Evolutionary conservation across 2,329 filamentous ascomycete species (phyloP), one percentile per base, ranked within the genome.

Genomic region (Amauroascus niger): DNA sequence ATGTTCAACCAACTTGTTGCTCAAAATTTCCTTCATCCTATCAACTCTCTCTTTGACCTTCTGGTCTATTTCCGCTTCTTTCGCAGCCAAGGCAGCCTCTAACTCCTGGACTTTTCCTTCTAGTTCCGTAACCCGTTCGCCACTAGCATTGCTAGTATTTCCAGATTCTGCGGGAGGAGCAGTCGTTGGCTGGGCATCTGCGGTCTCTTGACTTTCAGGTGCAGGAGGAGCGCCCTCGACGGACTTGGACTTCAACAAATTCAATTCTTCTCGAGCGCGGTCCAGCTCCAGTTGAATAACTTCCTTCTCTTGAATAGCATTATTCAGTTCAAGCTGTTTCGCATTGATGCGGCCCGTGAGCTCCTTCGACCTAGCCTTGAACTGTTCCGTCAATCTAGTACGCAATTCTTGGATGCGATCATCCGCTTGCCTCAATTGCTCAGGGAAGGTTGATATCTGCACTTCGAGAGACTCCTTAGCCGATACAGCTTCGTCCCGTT

Each of bases 261-360:
- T 64, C 40, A 86, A 76, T 61, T 88, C 82, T 5, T 77, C 72
- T 53, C 81, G 78, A 0, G 78, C 79, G 8, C 74, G 71, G 49
- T 83, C 76, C 11, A 95, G 72, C 62, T 89, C 83, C 54, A 80
- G 72, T 59, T 88, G 80, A n/a, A 87, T 74, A 1, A 75, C 74
- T 16, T 82, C 76, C 67, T 87, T 89, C 65, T 93, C 83, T 8
- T 81, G 74, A 6, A 73, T 61, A 14, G 71, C 68, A 5, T 67
- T 62, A 52, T 77, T 72, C 6, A 77, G 64, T 47, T 79, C 74
- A 8, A 63, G 60, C 52, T 78, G 72, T 59, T 76, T 76, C 41
- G 77, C 74, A 32, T 73, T 75, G 56, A 82, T 82, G 51, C 84
- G 77, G 1, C 75, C 75, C 41, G 83, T 81, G 8, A 93, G 77